These are phyloP conservation scores for Casuarina equisetifolia DNA, from an alignment of 306 rosid genomes.

Conservation along the genomic window DNA sequence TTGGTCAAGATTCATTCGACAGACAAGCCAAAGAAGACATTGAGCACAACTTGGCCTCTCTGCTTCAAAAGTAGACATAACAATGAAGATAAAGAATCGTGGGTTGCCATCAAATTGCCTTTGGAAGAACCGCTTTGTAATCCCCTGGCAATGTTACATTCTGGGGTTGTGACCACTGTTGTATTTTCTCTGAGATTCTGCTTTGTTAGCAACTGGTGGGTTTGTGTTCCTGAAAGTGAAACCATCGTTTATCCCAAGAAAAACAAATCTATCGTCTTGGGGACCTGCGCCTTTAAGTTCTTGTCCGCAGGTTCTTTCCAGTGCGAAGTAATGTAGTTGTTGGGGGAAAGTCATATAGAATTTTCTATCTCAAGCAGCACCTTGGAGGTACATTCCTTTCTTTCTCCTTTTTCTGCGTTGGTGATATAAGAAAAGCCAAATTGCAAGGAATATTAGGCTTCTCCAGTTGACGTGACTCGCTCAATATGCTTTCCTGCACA, in stretches of 20 bases:
- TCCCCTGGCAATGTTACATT: not conserved
- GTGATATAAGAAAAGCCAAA: not conserved
- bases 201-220: not conserved
- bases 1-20: constrained; percentile 91
- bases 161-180: not conserved
- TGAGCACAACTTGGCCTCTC: constrained; percentile 55
- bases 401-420: too few species aligned
- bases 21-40: constrained; percentile 80
- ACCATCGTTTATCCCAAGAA: not conserved
- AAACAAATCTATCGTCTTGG: not conserved
- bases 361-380: not conserved
- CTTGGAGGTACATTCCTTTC: not conserved
- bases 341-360: not conserved
- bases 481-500: not conserved
- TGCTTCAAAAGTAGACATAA: constrained; percentile 41
- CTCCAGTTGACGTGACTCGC: not conserved
- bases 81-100: not conserved
- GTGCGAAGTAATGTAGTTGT: not conserved
- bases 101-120: not conserved
- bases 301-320: not conserved
- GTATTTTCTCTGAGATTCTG: not conserved
- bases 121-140: not conserved
- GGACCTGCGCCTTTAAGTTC: not conserved
- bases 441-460: not conserved
- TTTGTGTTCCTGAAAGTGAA: not conserved